A percentile compares a stretch with the other conserved stretches of the same genome.
Evolutionary conservation across 108 stramenopile genomes (phyloP).

Genomic region (Parietichytrium sp.): DNA sequence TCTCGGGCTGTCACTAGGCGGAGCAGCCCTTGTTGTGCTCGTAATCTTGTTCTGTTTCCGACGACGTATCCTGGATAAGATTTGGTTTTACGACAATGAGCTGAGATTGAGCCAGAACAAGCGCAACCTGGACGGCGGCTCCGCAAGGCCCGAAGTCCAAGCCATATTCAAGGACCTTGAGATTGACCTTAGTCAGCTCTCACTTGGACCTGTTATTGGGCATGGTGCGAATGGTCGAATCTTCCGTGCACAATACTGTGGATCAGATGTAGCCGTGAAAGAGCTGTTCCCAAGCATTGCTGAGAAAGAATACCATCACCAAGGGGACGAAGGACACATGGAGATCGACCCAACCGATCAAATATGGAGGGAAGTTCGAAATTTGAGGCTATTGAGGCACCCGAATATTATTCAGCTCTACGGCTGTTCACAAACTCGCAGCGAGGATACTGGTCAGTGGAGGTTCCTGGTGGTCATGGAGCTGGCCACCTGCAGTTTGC

Average conservation of each 20-base stretch:
- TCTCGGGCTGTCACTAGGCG: too few relatives aligned
- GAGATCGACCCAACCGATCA: not conserved
- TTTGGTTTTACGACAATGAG: not conserved
- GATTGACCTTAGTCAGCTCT: not conserved
- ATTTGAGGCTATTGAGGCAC: conserved; percentile 33
- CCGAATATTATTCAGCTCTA: conserved; percentile 49
- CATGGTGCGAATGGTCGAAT: conserved; percentile 33
- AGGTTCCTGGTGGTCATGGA: conserved; percentile 67
- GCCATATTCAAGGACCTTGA: conserved; percentile 10
- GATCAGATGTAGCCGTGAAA: conserved; percentile 19
- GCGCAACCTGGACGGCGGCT: not conserved
- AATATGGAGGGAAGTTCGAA: conserved; percentile 36
- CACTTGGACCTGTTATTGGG: not conserved
- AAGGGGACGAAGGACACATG: not conserved
- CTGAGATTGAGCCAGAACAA: not conserved
- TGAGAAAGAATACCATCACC: not conserved
- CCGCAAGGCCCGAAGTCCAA: not conserved
- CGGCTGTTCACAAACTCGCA: conserved; percentile 46
- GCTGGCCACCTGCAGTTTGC: conserved; percentile 79
- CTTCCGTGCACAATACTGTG: not conserved
- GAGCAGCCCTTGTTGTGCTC: not conserved
- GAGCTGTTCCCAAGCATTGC: not conserved
- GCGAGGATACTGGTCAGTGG: not conserved
- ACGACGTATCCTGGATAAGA: not conserved
- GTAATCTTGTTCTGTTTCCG: not conserved